Percentiles rank a stretch among this genome's conserved stretches.
phyloP scores from a whole-genome alignment of 2,329 filamentous ascomycete species.

The Helminthosporium solani region DNA sequence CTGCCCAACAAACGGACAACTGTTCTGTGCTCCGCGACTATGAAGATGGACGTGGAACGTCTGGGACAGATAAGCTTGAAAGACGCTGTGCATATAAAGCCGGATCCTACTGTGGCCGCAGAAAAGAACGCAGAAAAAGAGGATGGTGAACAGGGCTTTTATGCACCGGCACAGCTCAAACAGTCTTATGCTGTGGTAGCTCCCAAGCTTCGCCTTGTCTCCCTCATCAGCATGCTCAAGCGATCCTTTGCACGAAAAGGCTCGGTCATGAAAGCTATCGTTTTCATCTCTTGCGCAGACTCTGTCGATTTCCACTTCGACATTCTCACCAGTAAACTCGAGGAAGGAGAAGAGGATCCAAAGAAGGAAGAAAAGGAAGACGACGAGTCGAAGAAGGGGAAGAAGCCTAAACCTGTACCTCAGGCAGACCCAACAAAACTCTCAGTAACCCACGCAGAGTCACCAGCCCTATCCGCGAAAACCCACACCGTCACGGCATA shows the following conservation, averaged over 20 bases:
- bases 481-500: slow-evolving; percentile 79
- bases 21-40: slow-evolving; percentile 90
- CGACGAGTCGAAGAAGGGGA: slow-evolving; percentile 25
- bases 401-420: slow-evolving; percentile 43
- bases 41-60: slow-evolving; percentile 96
- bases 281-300: slow-evolving; percentile 96
- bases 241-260: slow-evolving; percentile 84
- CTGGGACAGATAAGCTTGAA: slow-evolving; percentile 93
- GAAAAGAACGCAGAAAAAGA: slow-evolving; percentile 49
- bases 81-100: slow-evolving; percentile 83
- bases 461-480: slow-evolving; percentile 70
- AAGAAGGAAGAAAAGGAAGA: slow-evolving; percentile 28
- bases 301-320: slow-evolving; percentile 97
- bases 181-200: slow-evolving; percentile 87
- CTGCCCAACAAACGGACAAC: slow-evolving; percentile 78
- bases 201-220: slow-evolving; percentile 86
- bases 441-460: slow-evolving; percentile 62
- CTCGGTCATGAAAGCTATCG: slow-evolving; percentile 92
- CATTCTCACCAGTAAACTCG: slow-evolving; percentile 59
- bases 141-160: slow-evolving; percentile 60
- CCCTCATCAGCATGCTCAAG: slow-evolving; percentile 79
- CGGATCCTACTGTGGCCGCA: slow-evolving; percentile 56
- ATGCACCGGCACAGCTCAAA: slow-evolving; percentile 88
- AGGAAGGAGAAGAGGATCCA: slow-evolving; percentile 28
- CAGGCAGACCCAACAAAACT: slow-evolving; percentile 45